These are phyloP conservation scores for Populus hybrid DNA, from an alignment of 441 rosid genomes.

Conservation along the genomic window DNA sequence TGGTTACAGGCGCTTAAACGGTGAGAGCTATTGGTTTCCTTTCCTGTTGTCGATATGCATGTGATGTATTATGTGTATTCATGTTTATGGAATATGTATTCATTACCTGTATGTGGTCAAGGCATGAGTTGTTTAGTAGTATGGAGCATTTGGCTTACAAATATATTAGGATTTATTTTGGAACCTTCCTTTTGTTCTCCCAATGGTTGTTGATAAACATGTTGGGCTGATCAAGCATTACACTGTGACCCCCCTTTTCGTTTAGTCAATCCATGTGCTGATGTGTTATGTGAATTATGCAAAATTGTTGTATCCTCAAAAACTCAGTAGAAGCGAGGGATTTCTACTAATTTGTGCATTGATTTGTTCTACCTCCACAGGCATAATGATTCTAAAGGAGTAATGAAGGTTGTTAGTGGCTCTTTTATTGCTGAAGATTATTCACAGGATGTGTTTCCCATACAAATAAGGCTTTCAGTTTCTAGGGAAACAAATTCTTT, in stretches of 20 bases:
- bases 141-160: background rate
- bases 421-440: slow-evolving; percentile 64
- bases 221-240: background rate
- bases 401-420: slow-evolving; percentile 43
- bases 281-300: background rate
- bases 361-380: slow-evolving; percentile 35
- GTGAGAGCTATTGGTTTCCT: slow-evolving; percentile 33
- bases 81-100: background rate
- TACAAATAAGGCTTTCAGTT: slow-evolving; percentile 78
- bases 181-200: background rate
- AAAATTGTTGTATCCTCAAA: background rate
- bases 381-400: slow-evolving; percentile 66
- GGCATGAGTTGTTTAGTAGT: background rate
- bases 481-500: slow-evolving; percentile 57
- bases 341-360: slow-evolving; percentile 6
- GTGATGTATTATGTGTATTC: background rate
- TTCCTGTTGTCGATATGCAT: background rate
- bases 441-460: slow-evolving; percentile 72
- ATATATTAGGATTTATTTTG: background rate
- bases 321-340: background rate
- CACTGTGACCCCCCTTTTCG: background rate
- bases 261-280: background rate
- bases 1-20: slow-evolving; percentile 90
- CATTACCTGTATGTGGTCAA: background rate
- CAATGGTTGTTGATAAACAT: background rate